Percentiles rank a stretch among this genome's conserved stretches.
Conservation (phyloP, 2,329 filamentous ascomycete genomes). For the Cercospora sp. region DNA sequence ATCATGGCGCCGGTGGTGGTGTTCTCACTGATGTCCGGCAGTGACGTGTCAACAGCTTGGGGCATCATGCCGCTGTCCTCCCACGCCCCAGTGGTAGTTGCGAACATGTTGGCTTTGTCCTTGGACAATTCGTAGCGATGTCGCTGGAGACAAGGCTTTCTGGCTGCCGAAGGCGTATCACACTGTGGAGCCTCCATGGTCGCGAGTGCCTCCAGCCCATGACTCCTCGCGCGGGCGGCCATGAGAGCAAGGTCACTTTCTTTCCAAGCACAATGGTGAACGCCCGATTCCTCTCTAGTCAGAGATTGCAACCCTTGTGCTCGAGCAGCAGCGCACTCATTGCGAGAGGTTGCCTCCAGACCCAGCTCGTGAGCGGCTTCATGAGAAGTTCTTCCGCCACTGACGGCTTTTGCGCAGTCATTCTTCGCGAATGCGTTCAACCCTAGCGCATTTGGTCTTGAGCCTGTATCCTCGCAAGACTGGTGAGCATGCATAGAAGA, state of each 20-base stretch:
- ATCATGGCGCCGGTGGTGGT: constrained; percentile 35
- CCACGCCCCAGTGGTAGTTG: constrained; percentile 35
- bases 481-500: constrained; percentile 7
- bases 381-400: not conserved
- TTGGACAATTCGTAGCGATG: constrained; percentile 33
- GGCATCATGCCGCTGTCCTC: constrained; percentile 36
- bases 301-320: constrained; percentile 9
- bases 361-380: not conserved
- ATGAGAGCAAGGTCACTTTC: constrained; percentile 3
- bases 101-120: constrained; percentile 34
- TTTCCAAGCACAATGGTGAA: not conserved
- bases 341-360: constrained; percentile 10
- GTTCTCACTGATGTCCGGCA: constrained; percentile 21
- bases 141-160: constrained; percentile 28
- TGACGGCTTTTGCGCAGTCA: not conserved
- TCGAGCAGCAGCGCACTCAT: constrained; percentile 6
- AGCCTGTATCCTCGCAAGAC: constrained; percentile 3
- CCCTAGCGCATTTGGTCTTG: not conserved
- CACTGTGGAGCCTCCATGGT: constrained; percentile 18
- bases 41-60: constrained; percentile 20
- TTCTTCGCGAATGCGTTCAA: constrained; percentile 2
- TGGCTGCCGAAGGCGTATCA: not conserved
- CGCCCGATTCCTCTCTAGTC: constrained; percentile 9
- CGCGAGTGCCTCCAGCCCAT: constrained; percentile 19
- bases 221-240: constrained; percentile 17